Percentiles rank a stretch among this genome's conserved stretches.
phyloP scores from a whole-genome alignment of 2,329 filamentous ascomycete species.

The Arthrobotrys iridis region DNA sequence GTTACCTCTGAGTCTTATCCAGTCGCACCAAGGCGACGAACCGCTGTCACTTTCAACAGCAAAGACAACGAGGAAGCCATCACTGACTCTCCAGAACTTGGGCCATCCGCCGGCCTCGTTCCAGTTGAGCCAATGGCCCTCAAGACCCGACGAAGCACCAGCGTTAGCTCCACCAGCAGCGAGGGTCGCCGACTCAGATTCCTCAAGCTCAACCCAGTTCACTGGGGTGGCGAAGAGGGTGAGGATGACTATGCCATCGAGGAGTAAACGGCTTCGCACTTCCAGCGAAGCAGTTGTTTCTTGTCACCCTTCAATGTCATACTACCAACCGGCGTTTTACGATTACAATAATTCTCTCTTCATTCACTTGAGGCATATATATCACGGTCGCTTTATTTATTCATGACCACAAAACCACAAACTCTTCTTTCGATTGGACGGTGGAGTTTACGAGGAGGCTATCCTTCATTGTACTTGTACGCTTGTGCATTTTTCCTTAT shows the following conservation, averaged over 20 bases:
- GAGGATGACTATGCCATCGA: constrained; percentile 66
- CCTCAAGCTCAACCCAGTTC: constrained; percentile 73
- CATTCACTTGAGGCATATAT: constrained; percentile 36
- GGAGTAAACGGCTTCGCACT: constrained; percentile 54
- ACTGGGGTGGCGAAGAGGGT: constrained; percentile 70
- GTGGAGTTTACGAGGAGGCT: constrained; percentile 35
- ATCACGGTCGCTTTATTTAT: constrained; percentile 51
- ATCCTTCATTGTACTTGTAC: constrained; percentile 25
- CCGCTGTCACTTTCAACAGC: constrained; percentile 41
- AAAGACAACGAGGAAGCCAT: constrained; percentile 37
- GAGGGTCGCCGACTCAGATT: constrained; percentile 64
- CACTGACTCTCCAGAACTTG: constrained; percentile 35
- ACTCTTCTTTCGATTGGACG: constrained; percentile 26
- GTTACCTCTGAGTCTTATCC: constrained; percentile 70
- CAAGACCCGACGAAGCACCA: constrained; percentile 67
- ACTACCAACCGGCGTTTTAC: constrained; percentile 40
- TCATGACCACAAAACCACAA: constrained; percentile 16
- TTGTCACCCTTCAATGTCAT: constrained; percentile 16
- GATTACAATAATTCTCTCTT: neutral
- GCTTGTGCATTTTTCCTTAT: neutral
- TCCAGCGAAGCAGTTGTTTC: constrained; percentile 18
- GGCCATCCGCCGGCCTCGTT: constrained; percentile 59
- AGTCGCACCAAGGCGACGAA: constrained; percentile 59
- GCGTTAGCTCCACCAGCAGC: constrained; percentile 66
- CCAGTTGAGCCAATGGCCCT: constrained; percentile 58